Evolutionary conservation across 495 filamentous ascomycete species (phyloP), one percentile per base, ranked within the genome.

Genomic region (Glarea lozoyensis): DNA sequence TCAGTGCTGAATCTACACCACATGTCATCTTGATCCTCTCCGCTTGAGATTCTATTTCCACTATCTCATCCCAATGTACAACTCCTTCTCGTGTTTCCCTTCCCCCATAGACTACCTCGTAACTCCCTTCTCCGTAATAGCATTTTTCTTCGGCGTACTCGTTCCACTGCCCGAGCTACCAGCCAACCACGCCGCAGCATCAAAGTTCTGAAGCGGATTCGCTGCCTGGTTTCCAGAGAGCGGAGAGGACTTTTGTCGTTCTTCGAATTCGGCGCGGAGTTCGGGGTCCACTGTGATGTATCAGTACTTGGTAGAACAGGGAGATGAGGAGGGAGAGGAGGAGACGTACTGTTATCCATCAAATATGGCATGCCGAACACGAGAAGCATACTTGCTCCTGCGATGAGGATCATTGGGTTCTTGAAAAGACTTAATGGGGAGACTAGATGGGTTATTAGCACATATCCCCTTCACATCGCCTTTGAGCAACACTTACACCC

Each of bases 371-470:
- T 79, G 20, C 88, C 88, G 38, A 96, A 65, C 30, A 94, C 88
- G 34, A 94, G 62, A 0, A 60, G 79, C 69, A 96, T 69, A 22
- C 80, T 84, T 17, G 90, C 79, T 16, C 94, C 58, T 10, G 82
- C 85, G 63, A 98, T 75, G 33, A 98, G 65, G 43, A 98, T 94
- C 85, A 97, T 97, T 2, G 92, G 92, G 55, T 83, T 95, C 63
- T 86, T 85, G 52, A 97, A 69, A 31, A 97, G 76, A 48, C 73
- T 70, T 42, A 95, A 49, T 5, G 78, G 73, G 4, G 44, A 72
- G 49, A 48, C 63, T 69, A 61, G 69, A 68, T 70, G 13, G 33
- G 5, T 19, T 29, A 18, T 37, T 33, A 25, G 24, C 27, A 42
- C 15, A 23, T 22, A 19, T 12, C 42, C 18, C 16, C 16, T n/a